These are phyloP conservation scores for Fomitopsis schrenkii DNA, from an alignment of 1,284 basidiomycete genomes.

Conservation along the genomic window DNA sequence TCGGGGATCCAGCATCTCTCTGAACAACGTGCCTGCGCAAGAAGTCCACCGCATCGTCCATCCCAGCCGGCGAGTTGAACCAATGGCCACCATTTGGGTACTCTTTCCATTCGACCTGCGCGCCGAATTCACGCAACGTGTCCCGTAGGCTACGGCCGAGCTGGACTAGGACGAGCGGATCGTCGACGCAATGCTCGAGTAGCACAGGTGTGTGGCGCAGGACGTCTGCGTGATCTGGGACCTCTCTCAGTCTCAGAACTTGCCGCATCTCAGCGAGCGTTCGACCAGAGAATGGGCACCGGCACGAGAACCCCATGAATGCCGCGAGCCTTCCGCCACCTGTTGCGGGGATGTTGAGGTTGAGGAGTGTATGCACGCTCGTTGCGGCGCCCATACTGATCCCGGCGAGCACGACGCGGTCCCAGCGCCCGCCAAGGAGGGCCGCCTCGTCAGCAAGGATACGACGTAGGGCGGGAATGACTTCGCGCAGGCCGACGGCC, in stretches of 20 bases:
- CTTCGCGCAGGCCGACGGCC: not conserved
- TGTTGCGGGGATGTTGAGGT: not conserved
- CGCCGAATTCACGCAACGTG: not conserved
- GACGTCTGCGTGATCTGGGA: not conserved
- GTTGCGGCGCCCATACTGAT: not conserved
- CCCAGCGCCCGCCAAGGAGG: not conserved
- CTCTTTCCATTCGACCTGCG: not conserved
- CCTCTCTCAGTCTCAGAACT: not conserved
- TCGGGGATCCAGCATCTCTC: not conserved
- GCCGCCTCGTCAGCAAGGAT: not conserved
- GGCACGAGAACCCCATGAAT: not conserved
- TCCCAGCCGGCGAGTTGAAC: not conserved
- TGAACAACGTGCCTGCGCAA: not conserved
- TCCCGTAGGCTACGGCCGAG: not conserved
- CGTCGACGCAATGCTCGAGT: not conserved
- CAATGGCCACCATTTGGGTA: not conserved
- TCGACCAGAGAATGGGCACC: not conserved
- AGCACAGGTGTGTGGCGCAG: not conserved
- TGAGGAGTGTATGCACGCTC: not conserved
- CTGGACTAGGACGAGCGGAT: not conserved
- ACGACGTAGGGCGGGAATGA: not conserved
- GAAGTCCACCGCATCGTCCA: not conserved
- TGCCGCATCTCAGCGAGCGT: not conserved
- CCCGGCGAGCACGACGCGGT: not conserved
- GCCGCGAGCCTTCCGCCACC: not conserved